Base-by-base conservation (phyloP, 192 early-diverging fungal species). In the Lobosporangium transversale region DNA sequence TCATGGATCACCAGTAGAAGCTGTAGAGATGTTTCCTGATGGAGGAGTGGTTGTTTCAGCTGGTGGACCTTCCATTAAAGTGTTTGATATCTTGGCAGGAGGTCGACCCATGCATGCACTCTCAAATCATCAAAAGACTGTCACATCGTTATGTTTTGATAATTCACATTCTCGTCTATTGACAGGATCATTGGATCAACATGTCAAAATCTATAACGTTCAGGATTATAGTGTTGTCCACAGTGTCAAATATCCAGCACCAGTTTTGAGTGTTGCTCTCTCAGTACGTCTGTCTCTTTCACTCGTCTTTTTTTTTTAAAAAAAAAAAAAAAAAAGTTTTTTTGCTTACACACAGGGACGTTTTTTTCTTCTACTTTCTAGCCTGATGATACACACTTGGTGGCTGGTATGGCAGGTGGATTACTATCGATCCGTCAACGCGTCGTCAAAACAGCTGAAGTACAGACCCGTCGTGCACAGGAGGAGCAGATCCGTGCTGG, bases 111-210 rank as follows among this genome's bases (percentile, higher is more conserved):
- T 97, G 62, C 86, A 90, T 35, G 85, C 86, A 24, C 68, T 99
- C 21, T 88, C 88, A 29, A 98, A 97, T 80, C 95, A 97, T 74
- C 94, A 97, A 84, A 99, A 99, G 86, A 95, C 94, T 7, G 91
- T 98, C 65, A 99, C 97, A 8, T 88, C 90, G 29, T 74, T 98
- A 84, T 87, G 87, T 57, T 86, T 99, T 61, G 93, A 99, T 84
- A 89, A 85, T 47, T 81, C 82, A 12, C 85, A 85, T 52, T 84
- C 90, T 6, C 84, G 93, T 20, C 81, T 99, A 49, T 79, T 99
- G 26, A 91, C 94, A 1, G 97, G 95, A 1, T 94, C 94, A 18
- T 84, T 98, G 53, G 97, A 99, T 82, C 95, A 95, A 58, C 95
- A 97, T 54, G 92, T 99, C 78, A 98, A 99, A 86, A 79, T 98